These are phyloP conservation scores for Ammopiptanthus mongolicus DNA, from an alignment of 306 rosid genomes.

Conservation along the genomic window DNA sequence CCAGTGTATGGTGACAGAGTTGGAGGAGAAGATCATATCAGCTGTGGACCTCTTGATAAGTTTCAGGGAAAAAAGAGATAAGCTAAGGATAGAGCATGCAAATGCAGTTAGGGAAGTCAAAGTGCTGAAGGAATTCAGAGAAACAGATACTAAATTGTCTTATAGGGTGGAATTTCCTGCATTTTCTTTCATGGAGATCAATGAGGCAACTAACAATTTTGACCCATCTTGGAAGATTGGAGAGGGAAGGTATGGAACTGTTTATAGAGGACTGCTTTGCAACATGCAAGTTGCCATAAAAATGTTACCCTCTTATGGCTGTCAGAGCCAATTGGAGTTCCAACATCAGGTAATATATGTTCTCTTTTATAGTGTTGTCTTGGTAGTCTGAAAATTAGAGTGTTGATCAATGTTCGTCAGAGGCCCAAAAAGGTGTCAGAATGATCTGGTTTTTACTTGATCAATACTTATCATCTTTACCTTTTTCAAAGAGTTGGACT, in stretches of 20 bases:
- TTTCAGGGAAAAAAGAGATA: slow-evolving; percentile 78
- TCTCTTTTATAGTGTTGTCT: not conserved
- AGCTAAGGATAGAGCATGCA: slow-evolving; percentile 45
- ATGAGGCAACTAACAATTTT: slow-evolving; percentile 72
- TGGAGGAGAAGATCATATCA: slow-evolving; percentile 77
- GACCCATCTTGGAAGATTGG: slow-evolving; percentile 92
- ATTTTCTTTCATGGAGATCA: slow-evolving; percentile 82
- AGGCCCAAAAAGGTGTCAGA: not conserved
- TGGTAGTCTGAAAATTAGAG: slow-evolving; percentile 4
- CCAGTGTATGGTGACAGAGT: slow-evolving; percentile 39
- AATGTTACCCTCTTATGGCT: slow-evolving; percentile 92
- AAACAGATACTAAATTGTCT: slow-evolving; percentile 33
- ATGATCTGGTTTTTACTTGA: not conserved
- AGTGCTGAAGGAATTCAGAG: slow-evolving; percentile 38
- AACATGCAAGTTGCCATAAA: slow-evolving; percentile 81
- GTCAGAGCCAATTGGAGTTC: slow-evolving; percentile 56
- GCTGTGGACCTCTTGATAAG: slow-evolving; percentile 75
- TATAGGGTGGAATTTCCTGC: slow-evolving; percentile 52
- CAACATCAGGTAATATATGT: slow-evolving; percentile 56
- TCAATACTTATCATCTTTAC: not conserved
- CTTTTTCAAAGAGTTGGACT: not conserved
- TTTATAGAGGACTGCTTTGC: slow-evolving; percentile 73
- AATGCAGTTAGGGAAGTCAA: slow-evolving; percentile 48
- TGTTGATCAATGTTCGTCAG: not conserved
- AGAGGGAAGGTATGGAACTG: slow-evolving; percentile 84